Evolutionary conservation across 345 rosid species (phyloP).

Genomic region (Erucastrum elatum): DNA sequence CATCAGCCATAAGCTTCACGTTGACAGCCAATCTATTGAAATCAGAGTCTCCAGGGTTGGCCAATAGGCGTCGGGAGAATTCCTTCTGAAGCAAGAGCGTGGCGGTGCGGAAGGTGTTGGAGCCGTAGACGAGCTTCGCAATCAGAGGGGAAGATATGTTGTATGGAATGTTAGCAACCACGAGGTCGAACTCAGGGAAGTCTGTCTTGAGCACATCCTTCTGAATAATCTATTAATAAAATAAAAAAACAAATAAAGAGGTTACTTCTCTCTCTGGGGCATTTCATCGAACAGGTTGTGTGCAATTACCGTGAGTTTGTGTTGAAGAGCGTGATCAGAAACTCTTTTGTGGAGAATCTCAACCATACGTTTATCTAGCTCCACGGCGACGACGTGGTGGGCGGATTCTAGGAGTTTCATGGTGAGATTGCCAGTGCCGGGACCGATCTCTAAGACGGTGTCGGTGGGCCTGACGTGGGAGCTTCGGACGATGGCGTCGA

Average conservation of each 20-base stretch:
- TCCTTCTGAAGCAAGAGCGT: conserved; percentile 93
- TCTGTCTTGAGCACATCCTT: conserved; percentile 78
- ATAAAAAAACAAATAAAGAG: background rate
- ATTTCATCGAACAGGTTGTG: conserved; percentile 54
- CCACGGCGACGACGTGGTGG: conserved; percentile 63
- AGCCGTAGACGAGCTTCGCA: conserved; percentile 75
- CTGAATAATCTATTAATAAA: conserved; percentile 54
- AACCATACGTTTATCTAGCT: conserved; percentile 81
- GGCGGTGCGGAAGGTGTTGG: conserved; percentile 57
- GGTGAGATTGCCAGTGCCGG: conserved; percentile 93
- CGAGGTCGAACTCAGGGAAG: conserved; percentile 72
- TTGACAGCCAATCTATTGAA: conserved; percentile 87
- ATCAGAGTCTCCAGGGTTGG: conserved; percentile 82
- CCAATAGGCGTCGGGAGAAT: conserved; percentile 75
- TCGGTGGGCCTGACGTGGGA: conserved; percentile 56
- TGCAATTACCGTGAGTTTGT: conserved; percentile 52
- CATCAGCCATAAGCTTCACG: conserved; percentile 79
- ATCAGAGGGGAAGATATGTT: conserved; percentile 82
- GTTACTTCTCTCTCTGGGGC: conserved; percentile 16
- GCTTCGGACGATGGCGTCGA: conserved; percentile 65
- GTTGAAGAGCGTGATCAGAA: conserved; percentile 40
- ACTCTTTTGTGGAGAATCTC: conserved; percentile 62
- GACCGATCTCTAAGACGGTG: conserved; percentile 83
- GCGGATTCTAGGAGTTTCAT: conserved; percentile 69
- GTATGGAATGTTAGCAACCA: conserved; percentile 84